A percentile compares a stretch with the other conserved stretches of the same genome.
Evolutionary conservation across 2,329 filamentous ascomycete genomes (phyloP).

Genomic region (Paecilomyces niveus): DNA sequence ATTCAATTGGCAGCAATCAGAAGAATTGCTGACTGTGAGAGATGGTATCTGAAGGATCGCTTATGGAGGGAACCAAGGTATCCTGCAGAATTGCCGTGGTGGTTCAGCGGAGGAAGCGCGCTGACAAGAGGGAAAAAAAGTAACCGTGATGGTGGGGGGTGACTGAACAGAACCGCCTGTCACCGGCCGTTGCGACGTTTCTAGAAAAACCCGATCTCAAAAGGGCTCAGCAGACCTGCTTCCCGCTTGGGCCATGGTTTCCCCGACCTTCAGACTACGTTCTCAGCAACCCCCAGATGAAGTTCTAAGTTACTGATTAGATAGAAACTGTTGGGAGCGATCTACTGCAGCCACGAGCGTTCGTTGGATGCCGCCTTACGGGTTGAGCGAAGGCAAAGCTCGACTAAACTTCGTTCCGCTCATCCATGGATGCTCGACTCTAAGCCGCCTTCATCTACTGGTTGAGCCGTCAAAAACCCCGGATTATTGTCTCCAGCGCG

Average conservation of each 20-base stretch:
- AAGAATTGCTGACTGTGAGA: not conserved
- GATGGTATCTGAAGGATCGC: not conserved
- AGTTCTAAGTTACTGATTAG: not conserved
- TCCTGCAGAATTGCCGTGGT: not conserved
- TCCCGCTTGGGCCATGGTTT: conserved; percentile 16
- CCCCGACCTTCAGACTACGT: not conserved
- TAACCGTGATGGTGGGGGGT: not conserved
- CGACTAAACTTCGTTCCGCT: not conserved
- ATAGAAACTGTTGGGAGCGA: not conserved
- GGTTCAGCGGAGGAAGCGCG: not conserved
- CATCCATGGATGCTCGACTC: not conserved
- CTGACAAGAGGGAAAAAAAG: not conserved
- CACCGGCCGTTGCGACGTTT: conserved; percentile 9
- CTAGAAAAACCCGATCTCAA: conserved; percentile 8
- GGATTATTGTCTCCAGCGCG: not conserved
- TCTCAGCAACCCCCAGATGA: not conserved
- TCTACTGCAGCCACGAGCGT: not conserved
- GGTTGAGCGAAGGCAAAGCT: not conserved
- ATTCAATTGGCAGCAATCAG: not conserved
- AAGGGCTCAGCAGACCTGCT: conserved; percentile 2
- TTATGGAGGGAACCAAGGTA: not conserved
- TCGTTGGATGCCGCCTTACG: not conserved
- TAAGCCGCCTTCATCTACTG: not conserved
- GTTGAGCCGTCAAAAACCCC: not conserved
- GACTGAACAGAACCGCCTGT: not conserved